Percentiles rank a stretch among this genome's conserved stretches.
These are phyloP conservation scores for Durotheca rogersii DNA, from an alignment of 495 filamentous ascomycete species.

Conservation along the genomic window DNA sequence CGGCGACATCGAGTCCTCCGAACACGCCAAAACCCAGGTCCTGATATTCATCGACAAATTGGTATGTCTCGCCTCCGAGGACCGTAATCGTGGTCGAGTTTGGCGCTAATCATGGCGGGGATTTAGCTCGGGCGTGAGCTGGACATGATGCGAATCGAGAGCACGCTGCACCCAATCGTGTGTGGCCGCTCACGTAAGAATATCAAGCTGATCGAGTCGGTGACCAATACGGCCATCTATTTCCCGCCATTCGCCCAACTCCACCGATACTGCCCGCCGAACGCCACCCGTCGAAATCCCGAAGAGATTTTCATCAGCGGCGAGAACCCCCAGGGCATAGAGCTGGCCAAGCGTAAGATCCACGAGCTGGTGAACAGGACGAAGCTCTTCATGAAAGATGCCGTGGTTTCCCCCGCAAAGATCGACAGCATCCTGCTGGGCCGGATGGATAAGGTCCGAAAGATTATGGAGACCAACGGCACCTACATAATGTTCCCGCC, in stretches of 20 bases:
- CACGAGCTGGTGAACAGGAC: constrained; percentile 73
- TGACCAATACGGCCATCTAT: constrained; percentile 93
- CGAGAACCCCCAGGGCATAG: constrained; percentile 74
- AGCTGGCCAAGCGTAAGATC: constrained; percentile 82
- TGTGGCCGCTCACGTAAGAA: constrained; percentile 93
- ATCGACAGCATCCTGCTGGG: constrained; percentile 90
- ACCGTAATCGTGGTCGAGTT: background rate
- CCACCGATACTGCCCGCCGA: constrained; percentile 81
- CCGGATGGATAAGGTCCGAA: constrained; percentile 91
- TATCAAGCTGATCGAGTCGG: constrained; percentile 93
- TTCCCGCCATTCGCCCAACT: constrained; percentile 91
- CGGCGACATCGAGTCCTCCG: constrained; percentile 89
- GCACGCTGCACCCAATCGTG: constrained; percentile 83
- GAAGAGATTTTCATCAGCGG: constrained; percentile 94
- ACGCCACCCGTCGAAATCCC: constrained; percentile 73
- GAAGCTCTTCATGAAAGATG: constrained; percentile 88
- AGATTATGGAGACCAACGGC: constrained; percentile 95
- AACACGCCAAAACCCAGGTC: constrained; percentile 94
- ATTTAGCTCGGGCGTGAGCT: constrained; percentile 79
- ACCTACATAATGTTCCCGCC: constrained; percentile 88
- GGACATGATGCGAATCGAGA: constrained; percentile 77
- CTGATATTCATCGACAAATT: constrained; percentile 97
- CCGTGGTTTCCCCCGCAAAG: constrained; percentile 79
- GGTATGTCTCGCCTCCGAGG: constrained; percentile 56
- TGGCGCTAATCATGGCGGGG: constrained; percentile 27